Evolutionary conservation across 345 rosid species (phyloP).

Genomic region (Melaleuca quinquenervia): DNA sequence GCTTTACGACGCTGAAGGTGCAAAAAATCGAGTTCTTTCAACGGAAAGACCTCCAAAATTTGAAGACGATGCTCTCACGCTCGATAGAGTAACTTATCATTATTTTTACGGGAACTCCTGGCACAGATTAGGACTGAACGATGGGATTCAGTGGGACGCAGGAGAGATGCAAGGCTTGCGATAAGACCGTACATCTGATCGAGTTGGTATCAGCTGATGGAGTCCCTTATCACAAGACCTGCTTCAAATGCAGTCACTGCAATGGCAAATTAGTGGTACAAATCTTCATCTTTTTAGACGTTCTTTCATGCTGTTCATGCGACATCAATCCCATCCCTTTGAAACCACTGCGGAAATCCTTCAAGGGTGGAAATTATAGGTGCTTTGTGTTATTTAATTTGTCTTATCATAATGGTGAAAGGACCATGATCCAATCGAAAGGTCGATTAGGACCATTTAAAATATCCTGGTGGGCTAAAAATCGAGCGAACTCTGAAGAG

Average conservation of each 20-base stretch:
- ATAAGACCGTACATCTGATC: constrained; percentile 58
- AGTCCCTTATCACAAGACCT: constrained; percentile 63
- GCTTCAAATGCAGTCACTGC: constrained; percentile 92
- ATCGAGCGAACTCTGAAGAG: background rate
- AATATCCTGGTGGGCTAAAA: no score
- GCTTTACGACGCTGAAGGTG: background rate
- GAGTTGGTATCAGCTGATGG: constrained; percentile 79
- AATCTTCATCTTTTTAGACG: background rate
- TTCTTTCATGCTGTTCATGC: background rate
- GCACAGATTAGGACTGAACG: background rate
- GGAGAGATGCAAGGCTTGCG: constrained; percentile 77
- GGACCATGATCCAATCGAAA: background rate
- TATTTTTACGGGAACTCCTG: background rate
- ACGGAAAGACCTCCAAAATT: background rate
- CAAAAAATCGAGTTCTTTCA: background rate
- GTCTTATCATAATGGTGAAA: background rate
- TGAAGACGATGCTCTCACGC: background rate
- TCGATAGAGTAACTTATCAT: background rate
- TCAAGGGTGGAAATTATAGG: background rate
- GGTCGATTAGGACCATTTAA: no score
- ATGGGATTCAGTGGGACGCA: constrained; percentile 56
- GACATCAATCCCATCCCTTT: background rate
- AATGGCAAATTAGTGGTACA: constrained; percentile 60
- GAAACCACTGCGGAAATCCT: background rate
- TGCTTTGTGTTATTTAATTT: background rate